Base-by-base conservation (phyloP, 441 rosid species). In the Dalechampia spathulata region DNA sequence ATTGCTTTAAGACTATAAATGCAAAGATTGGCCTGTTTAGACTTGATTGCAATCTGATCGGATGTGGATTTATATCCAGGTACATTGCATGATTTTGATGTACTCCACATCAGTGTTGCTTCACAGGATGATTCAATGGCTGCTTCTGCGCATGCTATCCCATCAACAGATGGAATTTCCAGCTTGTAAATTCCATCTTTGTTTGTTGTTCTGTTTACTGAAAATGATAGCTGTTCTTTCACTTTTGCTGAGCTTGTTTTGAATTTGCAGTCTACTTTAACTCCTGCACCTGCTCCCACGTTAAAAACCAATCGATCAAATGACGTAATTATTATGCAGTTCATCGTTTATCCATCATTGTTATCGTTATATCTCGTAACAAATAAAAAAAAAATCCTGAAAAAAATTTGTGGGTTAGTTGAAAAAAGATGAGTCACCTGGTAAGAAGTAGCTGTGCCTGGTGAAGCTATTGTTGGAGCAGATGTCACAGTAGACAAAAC, bases 391-490 rank as follows among this genome's bases (percentile, higher is more conserved):
- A n/a, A n/a, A n/a, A n/a, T n/a, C n/a, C n/a, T n/a, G n/a, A n/a
- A n/a, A n/a, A n/a, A n/a, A n/a, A n/a, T n/a, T 8, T 72, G 25
- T n/a, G n/a, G n/a, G n/a, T n/a, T n/a, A n/a, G n/a, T n/a, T n/a
- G n/a, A n/a, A n/a, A n/a, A n/a, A n/a, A n/a, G n/a, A n/a, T n/a
- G n/a, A n/a, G n/a, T n/a, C n/a, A 85, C 97, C 97, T 45, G 93
- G 79, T 62, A 93, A 67, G 88, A 87, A 93, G 89, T 89, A 93
- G 82, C 97, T 87, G 85, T 93, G 83, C 52, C 49, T 89, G 59
- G 99, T 78, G 83, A 89, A 93, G 72, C 63, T 93, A 79, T 93
- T 87, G 81, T 83, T 90, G 79, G 92, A 87, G 84, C 99, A 93
- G 54, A 85, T 81, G 59, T 93, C 99, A 42, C 99, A 93, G 49